Evolutionary conservation across 352 stramenopile genomes (phyloP).

Genomic region (Globisporangium parvum): DNA sequence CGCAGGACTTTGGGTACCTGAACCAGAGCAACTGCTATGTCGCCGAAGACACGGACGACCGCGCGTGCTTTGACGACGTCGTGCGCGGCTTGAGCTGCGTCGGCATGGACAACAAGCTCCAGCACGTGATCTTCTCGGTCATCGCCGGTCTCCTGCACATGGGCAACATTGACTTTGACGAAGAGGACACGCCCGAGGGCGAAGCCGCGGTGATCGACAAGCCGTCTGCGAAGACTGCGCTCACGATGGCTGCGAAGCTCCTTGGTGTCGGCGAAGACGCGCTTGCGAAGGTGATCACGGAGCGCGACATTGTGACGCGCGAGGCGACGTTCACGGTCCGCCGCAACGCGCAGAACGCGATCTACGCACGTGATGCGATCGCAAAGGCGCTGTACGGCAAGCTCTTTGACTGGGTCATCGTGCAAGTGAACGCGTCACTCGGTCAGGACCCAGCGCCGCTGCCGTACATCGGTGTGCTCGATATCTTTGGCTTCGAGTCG

Average conservation of each 20-base stretch:
- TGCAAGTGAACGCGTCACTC: conserved; percentile 87
- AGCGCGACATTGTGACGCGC: conserved; percentile 81
- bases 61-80: conserved; percentile 68
- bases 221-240: conserved; percentile 49
- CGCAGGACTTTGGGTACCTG: conserved; percentile 90
- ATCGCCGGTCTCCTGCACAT: conserved; percentile 94
- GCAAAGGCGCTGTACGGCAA: conserved; percentile 91
- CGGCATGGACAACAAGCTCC: conserved; percentile 58
- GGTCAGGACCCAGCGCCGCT: conserved; percentile 69
- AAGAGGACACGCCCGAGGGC: conserved; percentile 79
- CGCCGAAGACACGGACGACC: conserved; percentile 90
- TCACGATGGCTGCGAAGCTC: conserved; percentile 47
- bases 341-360: conserved; percentile 72
- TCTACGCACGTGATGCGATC: conserved; percentile 89
- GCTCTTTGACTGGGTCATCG: conserved; percentile 92
- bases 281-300: conserved; percentile 78
- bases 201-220: conserved; percentile 75
- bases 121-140: conserved; percentile 88
- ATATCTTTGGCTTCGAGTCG: conserved; percentile 91
- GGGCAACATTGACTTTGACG: conserved; percentile 94
- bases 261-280: conserved; percentile 58
- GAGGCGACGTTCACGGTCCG: conserved; percentile 81
- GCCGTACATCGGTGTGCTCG: conserved; percentile 88
- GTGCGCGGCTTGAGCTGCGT: conserved; percentile 71
- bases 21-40: conserved; percentile 92